Percentiles rank a stretch among this genome's conserved stretches.
Conservation (phyloP, 164 flowering plant species). For the Piper longum region DNA sequence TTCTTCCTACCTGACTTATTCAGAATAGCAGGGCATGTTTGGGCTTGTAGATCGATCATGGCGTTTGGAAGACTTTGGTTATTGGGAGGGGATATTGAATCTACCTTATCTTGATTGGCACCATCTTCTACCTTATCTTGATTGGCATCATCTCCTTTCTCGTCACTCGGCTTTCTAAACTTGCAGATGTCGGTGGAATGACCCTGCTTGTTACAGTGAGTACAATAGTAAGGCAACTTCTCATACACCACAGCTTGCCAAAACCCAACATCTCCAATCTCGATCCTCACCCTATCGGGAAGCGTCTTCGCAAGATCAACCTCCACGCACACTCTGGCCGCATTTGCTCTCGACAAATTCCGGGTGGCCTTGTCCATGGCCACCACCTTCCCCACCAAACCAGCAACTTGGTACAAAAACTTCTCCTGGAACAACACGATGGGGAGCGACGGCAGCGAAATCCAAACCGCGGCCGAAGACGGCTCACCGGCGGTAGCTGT, state of each 20-base stretch:
- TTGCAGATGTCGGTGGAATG: background rate
- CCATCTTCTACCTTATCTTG: too few species aligned
- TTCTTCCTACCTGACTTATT: background rate
- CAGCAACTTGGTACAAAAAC: background rate
- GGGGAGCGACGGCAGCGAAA: constrained; percentile 2
- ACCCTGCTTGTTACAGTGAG: constrained; percentile 1
- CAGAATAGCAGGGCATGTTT: background rate
- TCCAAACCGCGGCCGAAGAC: background rate
- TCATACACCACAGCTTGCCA: constrained; percentile 3
- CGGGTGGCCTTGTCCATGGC: background rate
- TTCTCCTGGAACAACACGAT: background rate
- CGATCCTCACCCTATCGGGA: background rate
- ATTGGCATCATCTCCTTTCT: background rate
- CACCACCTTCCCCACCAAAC: background rate
- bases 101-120: background rate
- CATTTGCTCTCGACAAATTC: background rate
- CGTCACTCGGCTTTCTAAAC: background rate
- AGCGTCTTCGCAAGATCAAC: background rate
- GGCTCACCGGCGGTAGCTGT: background rate
- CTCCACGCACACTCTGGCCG: constrained; percentile 2
- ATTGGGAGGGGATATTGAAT: background rate
- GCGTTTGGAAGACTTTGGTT: background rate
- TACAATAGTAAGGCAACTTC: background rate
- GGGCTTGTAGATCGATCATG: background rate
- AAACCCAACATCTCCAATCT: constrained; percentile 1